Percentiles rank a stretch among this genome's conserved stretches.
phyloP scores from a whole-genome alignment of 208 protist genomes.

The Wallacemonas collosoma region DNA sequence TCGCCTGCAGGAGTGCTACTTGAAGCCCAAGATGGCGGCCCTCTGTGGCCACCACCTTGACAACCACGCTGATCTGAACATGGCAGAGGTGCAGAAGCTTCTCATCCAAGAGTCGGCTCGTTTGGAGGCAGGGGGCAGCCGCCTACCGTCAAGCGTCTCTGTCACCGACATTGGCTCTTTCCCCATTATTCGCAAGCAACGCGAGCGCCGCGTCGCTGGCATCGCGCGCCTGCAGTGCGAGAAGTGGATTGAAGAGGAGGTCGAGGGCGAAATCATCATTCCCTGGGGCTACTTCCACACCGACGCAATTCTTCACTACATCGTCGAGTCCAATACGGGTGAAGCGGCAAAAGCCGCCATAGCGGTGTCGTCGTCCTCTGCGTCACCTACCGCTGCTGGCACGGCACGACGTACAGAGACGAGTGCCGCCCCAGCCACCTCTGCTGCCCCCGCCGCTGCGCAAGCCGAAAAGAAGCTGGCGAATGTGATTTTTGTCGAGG shows the following conservation, averaged over 20 bases:
- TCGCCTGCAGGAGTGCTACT: constrained; percentile 89
- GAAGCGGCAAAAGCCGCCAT: background rate
- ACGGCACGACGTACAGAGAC: background rate
- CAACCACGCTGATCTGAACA: constrained; percentile 85
- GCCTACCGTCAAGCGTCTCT: constrained; percentile 49
- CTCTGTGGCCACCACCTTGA: constrained; percentile 65
- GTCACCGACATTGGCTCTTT: constrained; percentile 67
- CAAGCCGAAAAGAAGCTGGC: constrained; percentile 12
- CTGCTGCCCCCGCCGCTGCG: background rate
- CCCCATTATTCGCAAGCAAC: constrained; percentile 62
- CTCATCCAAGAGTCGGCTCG: constrained; percentile 62
- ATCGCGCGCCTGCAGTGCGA: constrained; percentile 68
- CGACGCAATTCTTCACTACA: constrained; percentile 78
- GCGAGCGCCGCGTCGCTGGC: constrained; percentile 77
- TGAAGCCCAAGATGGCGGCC: constrained; percentile 89
- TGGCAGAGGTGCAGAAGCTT: constrained; percentile 78
- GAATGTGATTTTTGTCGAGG: constrained; percentile 69
- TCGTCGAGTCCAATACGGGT: constrained; percentile 58
- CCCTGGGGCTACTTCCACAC: constrained; percentile 90
- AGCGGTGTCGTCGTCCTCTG: too few species aligned
- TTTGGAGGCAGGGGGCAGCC: constrained; percentile 37
- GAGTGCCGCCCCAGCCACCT: too few species aligned
- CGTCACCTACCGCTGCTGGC: background rate
- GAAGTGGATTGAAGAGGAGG: constrained; percentile 65
- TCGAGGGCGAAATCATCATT: constrained; percentile 85